These are phyloP conservation scores for Phaseolus lunatus DNA, from an alignment of 306 rosid genomes.

Conservation along the genomic window DNA sequence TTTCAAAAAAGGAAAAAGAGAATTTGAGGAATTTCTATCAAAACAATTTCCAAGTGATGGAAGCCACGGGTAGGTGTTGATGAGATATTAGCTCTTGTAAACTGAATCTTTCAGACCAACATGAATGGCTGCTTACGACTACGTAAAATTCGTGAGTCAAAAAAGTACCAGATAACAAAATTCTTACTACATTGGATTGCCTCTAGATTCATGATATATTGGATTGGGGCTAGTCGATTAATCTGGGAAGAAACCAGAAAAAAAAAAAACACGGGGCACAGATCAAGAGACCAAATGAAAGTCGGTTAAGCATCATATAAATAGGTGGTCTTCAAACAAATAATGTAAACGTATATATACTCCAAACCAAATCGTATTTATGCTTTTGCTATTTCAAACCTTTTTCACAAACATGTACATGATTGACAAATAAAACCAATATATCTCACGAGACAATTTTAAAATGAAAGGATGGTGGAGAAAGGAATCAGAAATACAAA, in stretches of 20 bases:
- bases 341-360: neutral
- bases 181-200: neutral
- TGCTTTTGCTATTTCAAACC: conserved; percentile 40
- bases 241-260: too few relatives aligned
- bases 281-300: neutral
- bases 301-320: neutral
- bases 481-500: neutral
- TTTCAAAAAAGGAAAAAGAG: neutral
- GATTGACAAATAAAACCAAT: conserved; percentile 43
- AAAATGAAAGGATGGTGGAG: neutral
- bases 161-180: neutral
- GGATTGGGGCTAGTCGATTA: too few relatives aligned
- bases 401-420: conserved; percentile 50
- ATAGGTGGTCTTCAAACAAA: neutral
- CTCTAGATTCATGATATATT: neutral
- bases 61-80: too few relatives aligned
- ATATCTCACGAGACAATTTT: conserved; percentile 24
- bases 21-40: neutral
- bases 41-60: neutral
- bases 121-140: neutral
- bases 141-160: neutral
- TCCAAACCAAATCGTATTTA: conserved; percentile 38
- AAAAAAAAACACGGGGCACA: neutral
- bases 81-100: neutral
- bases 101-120: neutral